Conservation (phyloP, 495 filamentous ascomycete genomes). For the Hypomontagnella submonticulosa region DNA sequence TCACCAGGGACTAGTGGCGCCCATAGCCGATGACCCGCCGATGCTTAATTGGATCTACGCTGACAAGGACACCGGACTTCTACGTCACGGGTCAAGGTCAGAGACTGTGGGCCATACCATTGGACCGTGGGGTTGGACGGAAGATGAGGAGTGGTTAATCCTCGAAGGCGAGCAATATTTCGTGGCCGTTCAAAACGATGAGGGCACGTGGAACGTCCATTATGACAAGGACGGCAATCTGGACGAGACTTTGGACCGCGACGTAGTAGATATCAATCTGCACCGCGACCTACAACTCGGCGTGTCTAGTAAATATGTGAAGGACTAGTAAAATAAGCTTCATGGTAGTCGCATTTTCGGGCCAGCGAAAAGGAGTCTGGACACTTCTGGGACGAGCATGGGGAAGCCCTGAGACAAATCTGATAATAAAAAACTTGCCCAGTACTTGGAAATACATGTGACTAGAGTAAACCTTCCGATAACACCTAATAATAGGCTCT, state of each 20-base stretch:
- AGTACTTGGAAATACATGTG: slow-evolving; percentile 26
- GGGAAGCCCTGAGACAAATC: neutral
- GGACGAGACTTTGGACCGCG: slow-evolving; percentile 43
- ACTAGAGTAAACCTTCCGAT: slow-evolving; percentile 13
- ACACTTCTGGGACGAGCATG: neutral
- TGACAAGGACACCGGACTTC: slow-evolving; percentile 64
- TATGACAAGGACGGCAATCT: slow-evolving; percentile 54
- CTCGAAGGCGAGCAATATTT: slow-evolving; percentile 59
- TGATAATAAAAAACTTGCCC: slow-evolving; percentile 15
- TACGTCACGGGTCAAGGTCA: slow-evolving; percentile 64
- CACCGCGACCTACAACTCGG: slow-evolving; percentile 48
- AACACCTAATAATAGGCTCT: slow-evolving; percentile 30
- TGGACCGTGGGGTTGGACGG: slow-evolving; percentile 68
- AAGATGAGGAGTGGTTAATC: slow-evolving; percentile 64
- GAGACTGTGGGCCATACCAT: slow-evolving; percentile 61
- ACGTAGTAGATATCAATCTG: slow-evolving; percentile 49
- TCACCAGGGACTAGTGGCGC: slow-evolving; percentile 67
- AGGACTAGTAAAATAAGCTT: slow-evolving; percentile 22
- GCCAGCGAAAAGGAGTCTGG: neutral
- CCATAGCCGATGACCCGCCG: slow-evolving; percentile 67
- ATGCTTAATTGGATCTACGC: slow-evolving; percentile 74
- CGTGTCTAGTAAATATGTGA: slow-evolving; percentile 46
- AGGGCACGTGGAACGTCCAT: slow-evolving; percentile 58
- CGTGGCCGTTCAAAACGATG: slow-evolving; percentile 56
- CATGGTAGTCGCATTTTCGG: no score